Evolutionary conservation across 495 filamentous ascomycete species (phyloP).

Genomic region (Aspergillus kassunensis): DNA sequence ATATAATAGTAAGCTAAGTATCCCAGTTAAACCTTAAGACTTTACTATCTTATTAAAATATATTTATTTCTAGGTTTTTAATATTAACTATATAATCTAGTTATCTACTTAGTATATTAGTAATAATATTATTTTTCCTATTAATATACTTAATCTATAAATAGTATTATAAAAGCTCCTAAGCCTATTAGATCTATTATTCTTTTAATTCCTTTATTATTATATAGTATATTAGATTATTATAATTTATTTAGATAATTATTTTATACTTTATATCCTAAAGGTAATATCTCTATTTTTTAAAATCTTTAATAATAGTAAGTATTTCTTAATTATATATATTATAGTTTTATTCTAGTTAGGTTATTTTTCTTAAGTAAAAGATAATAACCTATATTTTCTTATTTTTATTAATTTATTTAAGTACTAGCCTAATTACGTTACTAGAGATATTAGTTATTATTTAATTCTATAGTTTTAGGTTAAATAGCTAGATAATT

Average conservation of each 20-base stretch:
- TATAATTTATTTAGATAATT: constrained; percentile 8
- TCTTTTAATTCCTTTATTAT: too few relatives aligned
- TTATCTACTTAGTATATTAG: not conserved
- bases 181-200: not conserved
- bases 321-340: constrained; percentile 5
- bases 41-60: not conserved
- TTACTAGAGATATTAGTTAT: not conserved
- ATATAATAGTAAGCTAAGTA: not conserved
- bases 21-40: not conserved
- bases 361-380: too few relatives aligned
- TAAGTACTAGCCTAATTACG: constrained; percentile 1
- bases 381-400: not conserved
- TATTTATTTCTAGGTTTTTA: not conserved
- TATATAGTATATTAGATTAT: constrained; percentile 8
- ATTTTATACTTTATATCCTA: not conserved
- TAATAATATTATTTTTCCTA: constrained; percentile 2
- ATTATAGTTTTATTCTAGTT: not conserved
- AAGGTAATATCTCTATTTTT: not conserved
- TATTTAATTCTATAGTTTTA: not conserved
- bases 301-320: constrained; percentile 4
- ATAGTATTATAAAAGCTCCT: too few relatives aligned
- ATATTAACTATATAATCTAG: not conserved
- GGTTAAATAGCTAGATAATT: not conserved
- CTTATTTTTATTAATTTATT: not conserved
- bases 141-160: constrained; percentile 2